A percentile compares a stretch with the other conserved stretches of the same genome.
Evolutionary conservation across 2,329 filamentous ascomycete species (phyloP).

Genomic region (Monilinia fructicola): DNA sequence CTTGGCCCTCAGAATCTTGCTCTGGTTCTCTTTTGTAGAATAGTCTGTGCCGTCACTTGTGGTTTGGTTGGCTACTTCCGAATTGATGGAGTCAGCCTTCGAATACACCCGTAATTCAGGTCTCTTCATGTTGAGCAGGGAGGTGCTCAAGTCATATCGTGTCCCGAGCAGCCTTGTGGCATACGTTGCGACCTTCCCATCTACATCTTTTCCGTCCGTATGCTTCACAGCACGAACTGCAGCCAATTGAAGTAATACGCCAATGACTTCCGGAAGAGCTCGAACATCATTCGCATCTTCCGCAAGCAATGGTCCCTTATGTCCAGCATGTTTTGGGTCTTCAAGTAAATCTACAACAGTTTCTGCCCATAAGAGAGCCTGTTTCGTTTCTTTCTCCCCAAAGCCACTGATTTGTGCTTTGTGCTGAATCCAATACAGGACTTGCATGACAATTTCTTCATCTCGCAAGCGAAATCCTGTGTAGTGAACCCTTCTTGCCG

Average conservation of each 20-base stretch:
- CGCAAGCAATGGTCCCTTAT: neutral
- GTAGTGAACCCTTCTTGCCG: conserved; percentile 32
- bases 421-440: conserved; percentile 31
- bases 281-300: conserved; percentile 40
- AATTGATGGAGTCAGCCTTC: neutral
- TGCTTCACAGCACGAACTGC: conserved; percentile 45
- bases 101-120: conserved; percentile 7
- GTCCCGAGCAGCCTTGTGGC: conserved; percentile 36
- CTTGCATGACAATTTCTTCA: conserved; percentile 24
- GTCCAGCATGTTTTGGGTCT: conserved; percentile 33
- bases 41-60: neutral
- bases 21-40: neutral
- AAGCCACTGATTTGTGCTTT: conserved; percentile 34
- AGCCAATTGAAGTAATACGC: conserved; percentile 46
- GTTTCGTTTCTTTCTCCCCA: conserved; percentile 30
- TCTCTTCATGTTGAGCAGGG: conserved; percentile 6
- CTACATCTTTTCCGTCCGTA: conserved; percentile 43
- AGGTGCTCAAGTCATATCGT: conserved; percentile 12
- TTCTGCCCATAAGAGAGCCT: conserved; percentile 39
- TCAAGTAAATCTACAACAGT: conserved; percentile 37
- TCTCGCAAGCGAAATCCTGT: conserved; percentile 38
- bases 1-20: neutral
- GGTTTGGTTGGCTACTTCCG: neutral
- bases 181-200: conserved; percentile 44
- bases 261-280: conserved; percentile 44